These are phyloP conservation scores for Trametes maxima DNA, from an alignment of 768 basidiomycete species.

Conservation along the genomic window DNA sequence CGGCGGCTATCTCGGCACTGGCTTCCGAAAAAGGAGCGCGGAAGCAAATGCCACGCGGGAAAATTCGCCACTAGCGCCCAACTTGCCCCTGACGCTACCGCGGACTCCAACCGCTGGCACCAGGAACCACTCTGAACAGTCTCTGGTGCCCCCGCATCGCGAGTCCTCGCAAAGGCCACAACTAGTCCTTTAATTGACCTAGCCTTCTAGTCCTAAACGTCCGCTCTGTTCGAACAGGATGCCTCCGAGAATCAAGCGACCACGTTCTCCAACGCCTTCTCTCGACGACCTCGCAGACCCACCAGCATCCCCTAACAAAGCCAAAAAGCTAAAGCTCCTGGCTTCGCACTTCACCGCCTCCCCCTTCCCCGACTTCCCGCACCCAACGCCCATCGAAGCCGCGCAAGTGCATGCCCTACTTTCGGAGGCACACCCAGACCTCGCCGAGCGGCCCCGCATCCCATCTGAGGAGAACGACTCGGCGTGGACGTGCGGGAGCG, in stretches of 20 bases:
- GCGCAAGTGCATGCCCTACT: constrained; percentile 45
- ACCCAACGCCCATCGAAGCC: constrained; percentile 48
- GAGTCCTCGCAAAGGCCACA: neutral
- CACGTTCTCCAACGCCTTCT: constrained; percentile 20
- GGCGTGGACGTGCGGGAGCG: constrained; percentile 47
- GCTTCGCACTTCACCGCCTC: constrained; percentile 44
- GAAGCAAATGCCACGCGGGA: constrained; percentile 20
- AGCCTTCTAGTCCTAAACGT: too few species aligned
- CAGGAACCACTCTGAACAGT: too few species aligned
- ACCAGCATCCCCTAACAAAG: constrained; percentile 20
- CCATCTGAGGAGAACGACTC: constrained; percentile 39
- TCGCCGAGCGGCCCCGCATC: constrained; percentile 30
- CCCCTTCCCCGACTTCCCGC: constrained; percentile 49
- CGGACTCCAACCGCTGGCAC: too few species aligned
- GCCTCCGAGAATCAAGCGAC: constrained; percentile 23
- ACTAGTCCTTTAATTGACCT: neutral
- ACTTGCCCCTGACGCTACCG: too few species aligned
- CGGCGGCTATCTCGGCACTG: neutral
- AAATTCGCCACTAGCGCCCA: neutral
- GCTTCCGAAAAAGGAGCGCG: neutral
- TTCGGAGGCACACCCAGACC: constrained; percentile 33
- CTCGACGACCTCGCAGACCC: constrained; percentile 1
- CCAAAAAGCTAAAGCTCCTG: constrained; percentile 56
- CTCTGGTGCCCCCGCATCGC: too few species aligned
- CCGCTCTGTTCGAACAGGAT: constrained; percentile 3